Conservation (phyloP, 768 basidiomycete genomes). For the Leccinellum rugosiceps region DNA sequence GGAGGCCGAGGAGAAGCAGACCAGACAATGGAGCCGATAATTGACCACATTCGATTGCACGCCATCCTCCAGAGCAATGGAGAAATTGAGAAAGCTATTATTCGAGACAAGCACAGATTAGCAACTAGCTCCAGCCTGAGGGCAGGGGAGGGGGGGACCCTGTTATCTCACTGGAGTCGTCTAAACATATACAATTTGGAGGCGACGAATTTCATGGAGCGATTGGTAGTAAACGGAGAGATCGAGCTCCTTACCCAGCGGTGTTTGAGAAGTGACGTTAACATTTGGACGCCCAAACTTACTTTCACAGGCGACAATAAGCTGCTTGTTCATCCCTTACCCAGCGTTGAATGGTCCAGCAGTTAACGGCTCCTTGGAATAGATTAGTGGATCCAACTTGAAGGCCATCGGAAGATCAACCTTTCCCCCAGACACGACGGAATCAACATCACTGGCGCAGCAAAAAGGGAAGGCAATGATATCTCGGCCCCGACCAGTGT, state of each 20-base stretch:
- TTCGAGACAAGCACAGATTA: too few species aligned
- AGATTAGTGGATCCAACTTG: background rate
- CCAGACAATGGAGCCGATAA: too few species aligned
- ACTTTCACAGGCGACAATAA: background rate
- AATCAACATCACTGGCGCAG: background rate
- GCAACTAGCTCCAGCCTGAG: conserved; percentile 1
- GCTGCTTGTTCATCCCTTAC: background rate
- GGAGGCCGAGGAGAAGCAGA: too few species aligned
- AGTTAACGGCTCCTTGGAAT: background rate
- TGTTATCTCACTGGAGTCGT: too few species aligned
- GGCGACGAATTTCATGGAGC: background rate
- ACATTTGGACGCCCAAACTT: background rate
- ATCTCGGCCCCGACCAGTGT: background rate
- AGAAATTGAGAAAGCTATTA: too few species aligned
- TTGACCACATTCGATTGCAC: too few species aligned
- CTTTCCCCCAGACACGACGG: background rate
- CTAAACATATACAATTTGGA: background rate
- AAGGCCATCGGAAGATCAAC: background rate
- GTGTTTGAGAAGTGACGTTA: too few species aligned
- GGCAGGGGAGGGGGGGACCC: too few species aligned
- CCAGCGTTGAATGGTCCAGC: background rate
- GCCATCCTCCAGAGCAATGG: too few species aligned
- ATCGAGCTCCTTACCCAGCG: background rate
- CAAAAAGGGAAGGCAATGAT: too few species aligned
- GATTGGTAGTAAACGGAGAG: background rate